phyloP scores from a whole-genome alignment of 208 protist species.

The Strigomonas galati region DNA sequence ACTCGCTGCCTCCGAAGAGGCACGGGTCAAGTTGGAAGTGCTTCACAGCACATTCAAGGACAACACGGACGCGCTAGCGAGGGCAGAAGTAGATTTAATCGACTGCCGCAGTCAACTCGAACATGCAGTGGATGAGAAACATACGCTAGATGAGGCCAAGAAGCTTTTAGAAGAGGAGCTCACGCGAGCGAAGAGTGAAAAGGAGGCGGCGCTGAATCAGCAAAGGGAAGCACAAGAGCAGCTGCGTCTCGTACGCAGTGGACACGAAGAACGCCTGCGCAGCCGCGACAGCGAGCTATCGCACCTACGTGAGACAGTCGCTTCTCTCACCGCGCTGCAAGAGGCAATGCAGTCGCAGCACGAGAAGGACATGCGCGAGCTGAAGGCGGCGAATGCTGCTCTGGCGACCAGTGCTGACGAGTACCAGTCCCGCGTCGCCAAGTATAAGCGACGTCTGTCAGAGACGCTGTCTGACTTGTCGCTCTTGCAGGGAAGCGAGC shows the following conservation, averaged over 20 bases:
- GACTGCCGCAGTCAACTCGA: no score
- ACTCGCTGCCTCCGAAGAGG: no score
- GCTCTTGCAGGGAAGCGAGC: slow-evolving; percentile 21
- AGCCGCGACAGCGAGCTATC: neutral
- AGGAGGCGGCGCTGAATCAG: slow-evolving; percentile 20
- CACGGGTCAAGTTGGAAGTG: no score
- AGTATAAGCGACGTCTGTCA: slow-evolving; percentile 11
- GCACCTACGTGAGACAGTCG: slow-evolving; percentile 14
- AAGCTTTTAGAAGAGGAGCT: slow-evolving; percentile 15
- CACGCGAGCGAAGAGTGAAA: slow-evolving; percentile 17
- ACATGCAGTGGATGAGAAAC: no score
- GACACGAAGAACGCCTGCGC: neutral
- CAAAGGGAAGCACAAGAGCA: slow-evolving; percentile 27
- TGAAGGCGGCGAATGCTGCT: slow-evolving; percentile 10
- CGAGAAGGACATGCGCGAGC: slow-evolving; percentile 25
- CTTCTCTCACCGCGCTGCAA: slow-evolving; percentile 15
- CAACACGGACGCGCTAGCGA: no score
- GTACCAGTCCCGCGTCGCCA: neutral
- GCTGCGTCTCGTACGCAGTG: slow-evolving; percentile 25
- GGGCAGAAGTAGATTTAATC: no score
- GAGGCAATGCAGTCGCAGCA: slow-evolving; percentile 22
- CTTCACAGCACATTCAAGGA: no score
- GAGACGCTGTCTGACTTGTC: slow-evolving; percentile 20
- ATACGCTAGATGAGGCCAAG: neutral
- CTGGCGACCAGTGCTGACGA: slow-evolving; percentile 10